Evolutionary conservation across 345 rosid genomes (phyloP).

Genomic region (Sonneratia alba): DNA sequence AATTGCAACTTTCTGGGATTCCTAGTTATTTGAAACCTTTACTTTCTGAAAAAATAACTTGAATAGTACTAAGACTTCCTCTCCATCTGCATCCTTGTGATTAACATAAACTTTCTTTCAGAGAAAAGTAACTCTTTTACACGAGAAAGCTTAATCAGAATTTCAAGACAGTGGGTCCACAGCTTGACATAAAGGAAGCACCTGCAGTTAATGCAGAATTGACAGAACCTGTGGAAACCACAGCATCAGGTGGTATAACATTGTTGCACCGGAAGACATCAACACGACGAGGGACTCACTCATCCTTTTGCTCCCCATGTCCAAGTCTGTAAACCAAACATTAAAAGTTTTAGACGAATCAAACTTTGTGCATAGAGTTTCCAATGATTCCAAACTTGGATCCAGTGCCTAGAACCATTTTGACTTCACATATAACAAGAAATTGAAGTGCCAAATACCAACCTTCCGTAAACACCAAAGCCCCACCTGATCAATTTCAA

Average conservation of each 20-base stretch:
- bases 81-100: not conserved
- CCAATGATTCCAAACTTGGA: not conserved
- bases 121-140: not conserved
- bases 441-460: constrained; percentile 13
- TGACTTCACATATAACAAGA: not conserved
- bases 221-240: constrained; percentile 77
- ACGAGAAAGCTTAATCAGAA: not conserved
- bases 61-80: not conserved
- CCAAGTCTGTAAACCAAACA: constrained; percentile 60
- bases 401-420: not conserved
- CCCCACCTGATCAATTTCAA: constrained; percentile 71
- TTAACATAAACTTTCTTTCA: not conserved
- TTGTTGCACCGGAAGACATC: constrained; percentile 67
- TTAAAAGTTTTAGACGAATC: not conserved
- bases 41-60: not conserved
- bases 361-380: not conserved
- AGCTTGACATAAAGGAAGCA: constrained; percentile 9
- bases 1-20: not conserved
- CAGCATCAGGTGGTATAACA: constrained; percentile 64
- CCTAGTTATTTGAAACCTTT: not conserved
- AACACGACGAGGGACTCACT: constrained; percentile 88
- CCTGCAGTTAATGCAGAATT: constrained; percentile 96
- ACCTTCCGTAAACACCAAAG: constrained; percentile 99
- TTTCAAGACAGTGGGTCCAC: not conserved
- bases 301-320: constrained; percentile 97